Conservation (phyloP, 78 protist species). For the Diacronema lutheri region DNA sequence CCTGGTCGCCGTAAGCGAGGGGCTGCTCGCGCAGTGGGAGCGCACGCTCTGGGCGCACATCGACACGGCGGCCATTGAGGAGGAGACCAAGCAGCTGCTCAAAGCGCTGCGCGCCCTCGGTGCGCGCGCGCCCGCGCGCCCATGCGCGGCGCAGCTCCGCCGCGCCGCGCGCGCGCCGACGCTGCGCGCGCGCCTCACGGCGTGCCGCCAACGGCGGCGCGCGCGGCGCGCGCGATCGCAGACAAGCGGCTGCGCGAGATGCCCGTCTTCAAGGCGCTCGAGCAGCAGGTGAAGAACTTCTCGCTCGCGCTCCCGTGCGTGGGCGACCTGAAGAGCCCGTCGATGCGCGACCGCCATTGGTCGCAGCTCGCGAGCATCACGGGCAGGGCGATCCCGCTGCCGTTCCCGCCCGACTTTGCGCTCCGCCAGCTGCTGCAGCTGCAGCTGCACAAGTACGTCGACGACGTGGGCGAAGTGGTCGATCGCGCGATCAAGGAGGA, state of each 20-base stretch:
- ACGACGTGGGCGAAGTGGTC: slow-evolving; percentile 61
- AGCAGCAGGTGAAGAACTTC: slow-evolving; percentile 36
- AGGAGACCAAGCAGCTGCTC: slow-evolving; percentile 17
- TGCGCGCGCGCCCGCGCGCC: too few relatives aligned
- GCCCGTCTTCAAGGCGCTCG: slow-evolving; percentile 12
- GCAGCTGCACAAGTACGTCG: slow-evolving; percentile 49
- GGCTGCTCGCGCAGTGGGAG: slow-evolving; percentile 30
- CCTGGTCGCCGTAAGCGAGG: neutral
- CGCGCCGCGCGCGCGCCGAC: too few relatives aligned
- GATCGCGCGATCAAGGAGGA: slow-evolving; percentile 49
- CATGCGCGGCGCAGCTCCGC: too few relatives aligned
- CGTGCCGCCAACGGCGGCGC: too few relatives aligned
- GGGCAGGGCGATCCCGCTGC: neutral
- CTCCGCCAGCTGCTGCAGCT: slow-evolving; percentile 48
- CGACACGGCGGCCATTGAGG: slow-evolving; percentile 39
- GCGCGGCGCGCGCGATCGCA: too few relatives aligned
- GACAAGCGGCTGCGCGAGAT: slow-evolving; percentile 8
- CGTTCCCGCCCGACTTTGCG: slow-evolving; percentile 38
- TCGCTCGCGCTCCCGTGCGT: slow-evolving; percentile 28
- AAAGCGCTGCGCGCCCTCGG: slow-evolving; percentile 2
- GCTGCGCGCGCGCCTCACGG: too few relatives aligned
- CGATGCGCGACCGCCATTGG: slow-evolving; percentile 73
- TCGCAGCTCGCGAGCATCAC: slow-evolving; percentile 38
- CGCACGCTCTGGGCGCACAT: slow-evolving; percentile 30
- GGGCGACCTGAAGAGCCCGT: slow-evolving; percentile 46